Percentiles rank a stretch among this genome's conserved stretches.
phyloP scores from a whole-genome alignment of 2,329 filamentous ascomycete species.

The Curvularia sp. region DNA sequence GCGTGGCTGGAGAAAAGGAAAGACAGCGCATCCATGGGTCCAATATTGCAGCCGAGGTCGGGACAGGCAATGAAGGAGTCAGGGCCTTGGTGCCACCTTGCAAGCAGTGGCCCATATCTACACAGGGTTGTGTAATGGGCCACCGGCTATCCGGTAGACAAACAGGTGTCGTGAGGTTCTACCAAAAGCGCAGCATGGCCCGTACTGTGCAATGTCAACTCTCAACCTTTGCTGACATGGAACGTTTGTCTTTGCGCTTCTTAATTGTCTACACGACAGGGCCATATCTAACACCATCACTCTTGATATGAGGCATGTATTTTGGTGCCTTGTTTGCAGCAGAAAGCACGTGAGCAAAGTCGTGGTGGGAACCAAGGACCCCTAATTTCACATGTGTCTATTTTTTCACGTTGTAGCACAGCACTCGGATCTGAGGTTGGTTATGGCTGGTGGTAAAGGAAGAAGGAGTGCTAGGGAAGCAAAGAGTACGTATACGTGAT shows the following conservation, averaged over 20 bases:
- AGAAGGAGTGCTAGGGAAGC: not conserved
- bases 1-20: not conserved
- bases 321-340: not conserved
- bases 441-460: not conserved
- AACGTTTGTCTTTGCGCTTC: not conserved
- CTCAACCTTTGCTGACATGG: not conserved
- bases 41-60: constrained; percentile 3
- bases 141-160: not conserved
- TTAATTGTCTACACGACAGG: not conserved
- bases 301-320: not conserved
- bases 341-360: not conserved
- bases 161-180: constrained; percentile 1
- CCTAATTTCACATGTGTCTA: not conserved
- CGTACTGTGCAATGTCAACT: constrained; percentile 1
- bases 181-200: constrained; percentile 5
- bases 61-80: not conserved
- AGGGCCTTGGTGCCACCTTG: not conserved
- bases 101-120: not conserved
- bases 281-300: not conserved
- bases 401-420: not conserved
- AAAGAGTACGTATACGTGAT: not conserved
- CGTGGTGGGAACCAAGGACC: not conserved
- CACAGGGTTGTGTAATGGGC: not conserved
- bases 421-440: too few relatives aligned
- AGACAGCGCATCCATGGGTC: constrained; percentile 3